Conservation (phyloP, 371 early-diverging fungal genomes). For the Mortierella sp. region DNA sequence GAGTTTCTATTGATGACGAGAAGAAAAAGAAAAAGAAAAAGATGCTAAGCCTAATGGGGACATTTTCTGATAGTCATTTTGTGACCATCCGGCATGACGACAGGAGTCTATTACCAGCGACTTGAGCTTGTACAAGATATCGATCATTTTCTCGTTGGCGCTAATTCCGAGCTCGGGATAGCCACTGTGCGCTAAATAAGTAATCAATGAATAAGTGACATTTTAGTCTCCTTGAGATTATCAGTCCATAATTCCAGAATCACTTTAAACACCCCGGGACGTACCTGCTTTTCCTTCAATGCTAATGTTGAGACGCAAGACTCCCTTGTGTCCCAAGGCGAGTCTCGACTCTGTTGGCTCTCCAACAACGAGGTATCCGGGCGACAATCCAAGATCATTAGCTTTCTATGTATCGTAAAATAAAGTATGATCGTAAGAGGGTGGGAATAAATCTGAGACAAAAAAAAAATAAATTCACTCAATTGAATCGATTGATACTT, state of each 20-base stretch:
- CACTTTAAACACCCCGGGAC: neutral
- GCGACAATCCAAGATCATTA: slow-evolving; percentile 54
- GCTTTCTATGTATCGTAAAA: slow-evolving; percentile 34
- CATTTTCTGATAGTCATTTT: neutral
- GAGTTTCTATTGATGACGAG: slow-evolving; percentile 27
- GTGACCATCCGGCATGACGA: neutral
- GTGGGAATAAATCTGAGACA: neutral
- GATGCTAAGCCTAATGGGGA: neutral
- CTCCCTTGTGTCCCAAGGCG: slow-evolving; percentile 65
- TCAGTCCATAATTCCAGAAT: neutral
- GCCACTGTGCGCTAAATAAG: slow-evolving; percentile 54
- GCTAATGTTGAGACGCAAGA: slow-evolving; percentile 54
- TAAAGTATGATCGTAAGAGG: neutral
- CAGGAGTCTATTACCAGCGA: slow-evolving; percentile 22
- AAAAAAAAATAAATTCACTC: neutral
- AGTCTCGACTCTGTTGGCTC: slow-evolving; percentile 61
- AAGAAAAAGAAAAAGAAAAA: neutral
- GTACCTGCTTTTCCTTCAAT: slow-evolving; percentile 56
- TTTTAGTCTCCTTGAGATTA: neutral
- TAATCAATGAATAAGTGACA: neutral
- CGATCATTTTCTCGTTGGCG: slow-evolving; percentile 58
- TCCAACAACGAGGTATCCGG: slow-evolving; percentile 59
- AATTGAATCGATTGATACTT: slow-evolving; percentile 15
- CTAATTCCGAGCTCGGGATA: slow-evolving; percentile 60
- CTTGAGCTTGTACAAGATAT: slow-evolving; percentile 40